Percentiles rank a stretch among this genome's conserved stretches.
Conservation (phyloP, 371 early-diverging fungal genomes). For the Apophysomyces sp. region DNA sequence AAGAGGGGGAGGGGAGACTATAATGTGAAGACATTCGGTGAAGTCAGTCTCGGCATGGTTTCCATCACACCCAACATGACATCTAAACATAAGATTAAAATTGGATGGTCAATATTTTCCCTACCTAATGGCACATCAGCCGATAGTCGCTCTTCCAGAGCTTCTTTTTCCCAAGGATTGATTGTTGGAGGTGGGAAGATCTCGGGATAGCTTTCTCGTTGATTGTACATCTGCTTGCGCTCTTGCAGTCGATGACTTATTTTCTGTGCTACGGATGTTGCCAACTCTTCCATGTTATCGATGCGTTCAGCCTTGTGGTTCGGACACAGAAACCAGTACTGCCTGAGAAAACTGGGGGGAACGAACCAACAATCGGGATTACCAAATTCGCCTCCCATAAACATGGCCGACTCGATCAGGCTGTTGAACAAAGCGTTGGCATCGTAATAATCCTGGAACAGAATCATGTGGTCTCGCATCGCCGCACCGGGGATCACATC, state of each 20-base stretch:
- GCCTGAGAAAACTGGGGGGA: constrained; percentile 27
- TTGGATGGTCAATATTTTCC: background rate
- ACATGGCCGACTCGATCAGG: constrained; percentile 29
- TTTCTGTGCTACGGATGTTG: background rate
- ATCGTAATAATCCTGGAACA: constrained; percentile 43
- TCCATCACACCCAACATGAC: constrained; percentile 23
- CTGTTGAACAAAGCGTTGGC: constrained; percentile 35
- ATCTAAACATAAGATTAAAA: constrained; percentile 7
- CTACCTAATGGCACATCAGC: constrained; percentile 24
- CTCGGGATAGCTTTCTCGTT: constrained; percentile 31
- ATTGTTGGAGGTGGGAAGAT: constrained; percentile 22
- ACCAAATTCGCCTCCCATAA: constrained; percentile 40
- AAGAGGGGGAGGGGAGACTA: background rate
- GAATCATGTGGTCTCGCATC: constrained; percentile 45
- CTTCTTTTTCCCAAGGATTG: background rate
- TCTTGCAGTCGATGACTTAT: constrained; percentile 4
- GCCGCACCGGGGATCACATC: constrained; percentile 39
- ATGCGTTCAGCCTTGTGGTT: constrained; percentile 23
- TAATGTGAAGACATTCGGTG: constrained; percentile 6
- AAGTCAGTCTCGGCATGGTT: constrained; percentile 20
- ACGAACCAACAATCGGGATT: constrained; percentile 42
- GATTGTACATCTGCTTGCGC: constrained; percentile 34
- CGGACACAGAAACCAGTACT: constrained; percentile 40
- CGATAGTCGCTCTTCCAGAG: background rate
- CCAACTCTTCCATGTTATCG: constrained; percentile 12